These are phyloP conservation scores for Leptographium wingfieldii DNA, from an alignment of 2,329 filamentous ascomycete genomes.

Conservation along the genomic window DNA sequence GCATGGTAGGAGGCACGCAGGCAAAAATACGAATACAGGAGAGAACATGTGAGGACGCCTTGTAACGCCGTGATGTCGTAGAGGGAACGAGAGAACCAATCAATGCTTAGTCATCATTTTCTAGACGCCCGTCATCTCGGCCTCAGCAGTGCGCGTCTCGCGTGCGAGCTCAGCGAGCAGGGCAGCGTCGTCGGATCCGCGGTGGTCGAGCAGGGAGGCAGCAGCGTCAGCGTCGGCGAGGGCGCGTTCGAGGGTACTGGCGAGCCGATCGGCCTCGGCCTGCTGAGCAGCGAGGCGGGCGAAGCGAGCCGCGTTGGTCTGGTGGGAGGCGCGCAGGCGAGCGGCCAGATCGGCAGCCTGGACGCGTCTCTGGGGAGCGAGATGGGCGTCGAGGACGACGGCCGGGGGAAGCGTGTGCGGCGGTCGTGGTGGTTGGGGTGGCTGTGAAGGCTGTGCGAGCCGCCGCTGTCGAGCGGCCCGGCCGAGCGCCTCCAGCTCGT, in stretches of 20 bases:
- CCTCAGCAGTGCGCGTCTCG: slow-evolving; percentile 35
- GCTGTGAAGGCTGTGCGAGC: not conserved
- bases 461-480: slow-evolving; percentile 32
- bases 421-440: slow-evolving; percentile 18
- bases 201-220: slow-evolving; percentile 27
- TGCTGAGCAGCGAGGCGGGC: slow-evolving; percentile 40
- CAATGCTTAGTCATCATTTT: not conserved
- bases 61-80: not conserved
- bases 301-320: slow-evolving; percentile 41
- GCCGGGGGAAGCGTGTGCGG: slow-evolving; percentile 44
- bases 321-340: slow-evolving; percentile 41
- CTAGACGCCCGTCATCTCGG: slow-evolving; percentile 21
- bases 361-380: slow-evolving; percentile 36
- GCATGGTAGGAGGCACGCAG: too few relatives aligned
- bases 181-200: not conserved
- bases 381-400: slow-evolving; percentile 40
- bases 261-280: slow-evolving; percentile 38
- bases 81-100: too few relatives aligned
- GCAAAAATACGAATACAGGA: too few relatives aligned
- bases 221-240: slow-evolving; percentile 43
- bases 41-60: too few relatives aligned
- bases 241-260: slow-evolving; percentile 35
- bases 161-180: slow-evolving; percentile 34
- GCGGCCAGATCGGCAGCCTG: slow-evolving; percentile 46
- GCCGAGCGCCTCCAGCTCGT: slow-evolving; percentile 42